phyloP scores from a whole-genome alignment of 2,329 filamentous ascomycete species.

The Elsinoe arachidis region DNA sequence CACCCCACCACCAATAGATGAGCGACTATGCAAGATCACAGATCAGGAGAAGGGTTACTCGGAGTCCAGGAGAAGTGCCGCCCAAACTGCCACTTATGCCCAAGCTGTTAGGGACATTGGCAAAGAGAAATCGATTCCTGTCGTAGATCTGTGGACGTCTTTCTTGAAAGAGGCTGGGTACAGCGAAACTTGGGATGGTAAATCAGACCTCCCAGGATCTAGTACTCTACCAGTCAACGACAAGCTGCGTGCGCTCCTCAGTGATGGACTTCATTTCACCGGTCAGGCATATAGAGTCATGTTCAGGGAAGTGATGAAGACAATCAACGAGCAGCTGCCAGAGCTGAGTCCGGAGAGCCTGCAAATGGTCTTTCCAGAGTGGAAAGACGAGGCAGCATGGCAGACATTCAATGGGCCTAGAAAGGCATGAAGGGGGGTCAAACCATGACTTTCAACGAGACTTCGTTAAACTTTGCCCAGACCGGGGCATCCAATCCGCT shows the following conservation, averaged over 20 bases:
- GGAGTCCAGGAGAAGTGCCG: slow-evolving; percentile 46
- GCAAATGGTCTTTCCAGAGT: slow-evolving; percentile 46
- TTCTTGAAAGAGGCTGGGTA: slow-evolving; percentile 60
- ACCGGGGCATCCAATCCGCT: not conserved
- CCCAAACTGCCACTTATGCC: slow-evolving; percentile 54
- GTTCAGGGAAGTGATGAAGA: slow-evolving; percentile 44
- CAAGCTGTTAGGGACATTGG: slow-evolving; percentile 58
- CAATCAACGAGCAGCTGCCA: slow-evolving; percentile 45
- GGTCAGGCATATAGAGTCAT: slow-evolving; percentile 48
- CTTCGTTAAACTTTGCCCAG: not conserved
- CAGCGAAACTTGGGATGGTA: slow-evolving; percentile 32
- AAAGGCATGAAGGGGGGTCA: not conserved
- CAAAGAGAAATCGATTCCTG: slow-evolving; percentile 45
- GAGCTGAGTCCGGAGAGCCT: slow-evolving; percentile 46
- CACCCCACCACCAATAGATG: slow-evolving; percentile 74
- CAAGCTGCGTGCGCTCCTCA: slow-evolving; percentile 42
- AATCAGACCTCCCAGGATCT: slow-evolving; percentile 45
- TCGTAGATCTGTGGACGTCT: slow-evolving; percentile 72
- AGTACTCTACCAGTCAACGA: slow-evolving; percentile 50
- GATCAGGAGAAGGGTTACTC: slow-evolving; percentile 32
- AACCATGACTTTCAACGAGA: not conserved
- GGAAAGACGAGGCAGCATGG: slow-evolving; percentile 34
- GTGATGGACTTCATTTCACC: slow-evolving; percentile 54
- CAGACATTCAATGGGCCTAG: not conserved
- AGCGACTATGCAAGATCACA: slow-evolving; percentile 53